Percentiles rank a stretch among this genome's conserved stretches.
phyloP scores from a whole-genome alignment of 495 filamentous ascomycete genomes.

The Mytilinidion resinicola region DNA sequence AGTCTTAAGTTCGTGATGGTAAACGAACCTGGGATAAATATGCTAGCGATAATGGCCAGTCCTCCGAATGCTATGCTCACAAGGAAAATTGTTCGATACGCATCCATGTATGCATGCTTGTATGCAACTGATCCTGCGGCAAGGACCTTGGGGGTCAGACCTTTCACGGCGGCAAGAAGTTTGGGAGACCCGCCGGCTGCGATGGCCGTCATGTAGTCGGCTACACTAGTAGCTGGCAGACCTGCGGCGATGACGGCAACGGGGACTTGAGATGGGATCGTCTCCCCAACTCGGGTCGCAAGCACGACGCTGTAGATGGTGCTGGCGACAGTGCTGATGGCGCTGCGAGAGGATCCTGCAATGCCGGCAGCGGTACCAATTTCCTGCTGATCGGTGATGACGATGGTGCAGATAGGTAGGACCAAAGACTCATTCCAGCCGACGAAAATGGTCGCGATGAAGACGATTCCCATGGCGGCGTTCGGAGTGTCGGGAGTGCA shows the following conservation, averaged over 20 bases:
- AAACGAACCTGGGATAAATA: constrained; percentile 26
- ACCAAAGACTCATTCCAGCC: constrained; percentile 28
- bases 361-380: constrained; percentile 29
- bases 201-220: constrained; percentile 17
- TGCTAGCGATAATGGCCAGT: constrained; percentile 19
- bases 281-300: constrained; percentile 10
- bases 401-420: constrained; percentile 25
- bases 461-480: constrained; percentile 15
- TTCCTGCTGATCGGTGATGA: constrained; percentile 26
- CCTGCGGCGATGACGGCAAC: constrained; percentile 14
- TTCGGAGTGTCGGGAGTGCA: constrained; percentile 17
- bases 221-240: constrained; percentile 15
- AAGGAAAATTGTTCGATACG: constrained; percentile 28
- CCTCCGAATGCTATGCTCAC: constrained; percentile 22
- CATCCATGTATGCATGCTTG: constrained; percentile 24
- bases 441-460: constrained; percentile 23
- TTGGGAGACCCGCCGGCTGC: constrained; percentile 10
- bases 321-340: constrained; percentile 20
- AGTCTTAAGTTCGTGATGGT: too few species aligned
- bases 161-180: constrained; percentile 16
- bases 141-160: constrained; percentile 19
- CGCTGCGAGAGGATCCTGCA: constrained; percentile 17
- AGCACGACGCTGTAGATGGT: constrained; percentile 24
- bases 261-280: constrained; percentile 11
- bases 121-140: constrained; percentile 20